Evolutionary conservation across 148 eudicot species (phyloP).

Genomic region (Rhododendron kiyosumense): DNA sequence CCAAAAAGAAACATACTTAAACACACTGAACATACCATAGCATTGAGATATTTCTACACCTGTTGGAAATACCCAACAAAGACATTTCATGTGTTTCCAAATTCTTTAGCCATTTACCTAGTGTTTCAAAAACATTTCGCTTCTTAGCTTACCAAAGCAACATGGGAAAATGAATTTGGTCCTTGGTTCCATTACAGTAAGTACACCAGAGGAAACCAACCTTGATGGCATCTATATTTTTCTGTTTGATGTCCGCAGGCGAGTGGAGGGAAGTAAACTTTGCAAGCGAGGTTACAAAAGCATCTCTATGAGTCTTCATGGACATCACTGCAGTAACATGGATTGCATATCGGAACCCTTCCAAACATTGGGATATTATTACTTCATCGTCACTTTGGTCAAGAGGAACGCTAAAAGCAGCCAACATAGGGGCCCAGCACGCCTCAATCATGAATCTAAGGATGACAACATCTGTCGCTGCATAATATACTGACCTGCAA

Average conservation of each 20-base stretch:
- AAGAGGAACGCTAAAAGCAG: constrained; percentile 99
- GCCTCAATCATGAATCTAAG: constrained; percentile 97
- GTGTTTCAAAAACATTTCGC: background rate
- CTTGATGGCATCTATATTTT: constrained; percentile 93
- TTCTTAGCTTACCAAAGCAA: background rate
- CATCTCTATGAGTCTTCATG: constrained; percentile 98
- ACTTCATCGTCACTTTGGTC: constrained; percentile 93
- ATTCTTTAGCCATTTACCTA: background rate
- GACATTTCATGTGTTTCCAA: background rate
- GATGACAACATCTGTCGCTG: constrained; percentile 94
- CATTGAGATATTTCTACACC: background rate
- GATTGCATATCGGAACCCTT: constrained; percentile 87
- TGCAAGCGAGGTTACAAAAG: constrained; percentile 78
- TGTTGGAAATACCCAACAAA: background rate
- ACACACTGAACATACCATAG: background rate
- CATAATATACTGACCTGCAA: constrained; percentile 97
- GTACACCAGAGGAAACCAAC: constrained; percentile 28
- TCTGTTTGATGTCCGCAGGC: constrained; percentile 76
- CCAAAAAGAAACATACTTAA: background rate
- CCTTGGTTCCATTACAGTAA: background rate
- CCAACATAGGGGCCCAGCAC: constrained; percentile 99
- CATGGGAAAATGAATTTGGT: background rate
- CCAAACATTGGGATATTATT: constrained; percentile 75
- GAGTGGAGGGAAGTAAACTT: constrained; percentile 44
- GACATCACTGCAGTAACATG: constrained; percentile 98